Evolutionary conservation across 2,329 filamentous ascomycete species (phyloP).

Genomic region (Tolypocladium amazonense): DNA sequence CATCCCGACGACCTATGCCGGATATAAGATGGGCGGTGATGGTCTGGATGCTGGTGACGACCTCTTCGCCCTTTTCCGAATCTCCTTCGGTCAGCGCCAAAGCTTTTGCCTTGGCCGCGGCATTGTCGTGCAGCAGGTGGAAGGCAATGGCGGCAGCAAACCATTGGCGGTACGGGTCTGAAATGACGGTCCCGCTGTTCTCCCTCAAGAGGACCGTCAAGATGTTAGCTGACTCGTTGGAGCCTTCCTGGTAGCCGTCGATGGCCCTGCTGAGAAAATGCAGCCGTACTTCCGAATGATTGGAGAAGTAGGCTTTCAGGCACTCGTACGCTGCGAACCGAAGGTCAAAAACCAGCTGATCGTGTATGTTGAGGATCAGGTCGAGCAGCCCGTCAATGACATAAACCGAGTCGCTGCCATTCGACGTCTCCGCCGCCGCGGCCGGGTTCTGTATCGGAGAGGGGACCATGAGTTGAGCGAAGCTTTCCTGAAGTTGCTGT

Average conservation of each 20-base stretch:
- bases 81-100: conserved; percentile 84
- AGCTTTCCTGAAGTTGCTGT: conserved; percentile 69
- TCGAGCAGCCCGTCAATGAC: conserved; percentile 91
- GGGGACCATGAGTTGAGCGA: conserved; percentile 75
- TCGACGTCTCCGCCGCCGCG: conserved; percentile 28
- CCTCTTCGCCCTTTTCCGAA: conserved; percentile 80
- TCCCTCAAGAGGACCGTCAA: conserved; percentile 70
- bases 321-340: conserved; percentile 81
- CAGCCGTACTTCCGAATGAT: conserved; percentile 67
- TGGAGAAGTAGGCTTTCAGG: conserved; percentile 83
- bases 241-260: conserved; percentile 67
- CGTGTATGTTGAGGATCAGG: conserved; percentile 59
- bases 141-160: conserved; percentile 82
- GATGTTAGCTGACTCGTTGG: conserved; percentile 79
- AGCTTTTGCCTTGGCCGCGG: conserved; percentile 66
- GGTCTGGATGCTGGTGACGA: conserved; percentile 86
- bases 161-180: conserved; percentile 81
- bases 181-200: conserved; percentile 45
- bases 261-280: conserved; percentile 87
- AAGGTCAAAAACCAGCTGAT: conserved; percentile 62
- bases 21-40: conserved; percentile 78
- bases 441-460: conserved; percentile 36
- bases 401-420: conserved; percentile 58
- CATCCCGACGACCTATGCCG: conserved; percentile 63
- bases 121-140: conserved; percentile 73